Evolutionary conservation across 164 flowering plant species (phyloP).

Genomic region (Kingdonia uniflora): DNA sequence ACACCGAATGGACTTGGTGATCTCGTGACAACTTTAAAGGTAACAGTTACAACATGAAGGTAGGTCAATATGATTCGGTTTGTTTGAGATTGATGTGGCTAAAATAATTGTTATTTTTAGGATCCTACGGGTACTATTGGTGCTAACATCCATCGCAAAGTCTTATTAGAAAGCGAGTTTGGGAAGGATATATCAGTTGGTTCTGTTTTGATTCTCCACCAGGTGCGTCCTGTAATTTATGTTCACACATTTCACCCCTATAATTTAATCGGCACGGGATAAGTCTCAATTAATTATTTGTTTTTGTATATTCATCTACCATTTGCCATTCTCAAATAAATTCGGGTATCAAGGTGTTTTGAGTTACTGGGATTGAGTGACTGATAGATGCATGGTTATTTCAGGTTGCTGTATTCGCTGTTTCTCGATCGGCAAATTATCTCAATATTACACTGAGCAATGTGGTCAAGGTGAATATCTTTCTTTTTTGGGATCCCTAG

Average conservation of each 20-base stretch:
- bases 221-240: conserved; percentile 29
- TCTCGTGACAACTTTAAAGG: conserved; percentile 60
- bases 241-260: no score
- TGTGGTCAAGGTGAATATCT: conserved; percentile 43
- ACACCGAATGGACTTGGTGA: conserved; percentile 67
- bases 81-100: neutral
- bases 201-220: conserved; percentile 49
- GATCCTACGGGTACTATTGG: conserved; percentile 65
- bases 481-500: neutral
- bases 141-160: conserved; percentile 60
- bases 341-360: neutral
- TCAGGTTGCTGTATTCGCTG: conserved; percentile 55
- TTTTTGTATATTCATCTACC: neutral
- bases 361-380: neutral
- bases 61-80: neutral
- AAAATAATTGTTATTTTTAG: conserved; percentile 22
- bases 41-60: conserved; percentile 11
- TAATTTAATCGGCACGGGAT: no score
- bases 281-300: neutral
- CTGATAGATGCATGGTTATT: conserved; percentile 1
- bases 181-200: conserved; percentile 47
- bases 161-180: conserved; percentile 31
- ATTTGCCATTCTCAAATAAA: neutral
- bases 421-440: conserved; percentile 31
- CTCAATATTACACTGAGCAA: conserved; percentile 54